Evolutionary conservation across 768 basidiomycete genomes (phyloP).

Genomic region (Termitomyces sp.): DNA sequence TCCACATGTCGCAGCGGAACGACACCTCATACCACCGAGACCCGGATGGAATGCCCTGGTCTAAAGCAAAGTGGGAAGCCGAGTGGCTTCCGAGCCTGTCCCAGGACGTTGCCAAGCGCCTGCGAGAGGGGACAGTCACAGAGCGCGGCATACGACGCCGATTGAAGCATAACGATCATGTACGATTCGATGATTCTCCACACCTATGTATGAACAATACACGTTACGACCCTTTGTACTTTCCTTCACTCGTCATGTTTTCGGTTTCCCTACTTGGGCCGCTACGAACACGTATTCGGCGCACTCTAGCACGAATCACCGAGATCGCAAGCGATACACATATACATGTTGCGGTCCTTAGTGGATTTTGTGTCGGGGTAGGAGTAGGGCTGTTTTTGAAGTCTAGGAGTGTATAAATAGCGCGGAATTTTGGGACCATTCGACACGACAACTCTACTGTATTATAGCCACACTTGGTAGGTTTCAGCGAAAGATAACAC

Average conservation of each 20-base stretch:
- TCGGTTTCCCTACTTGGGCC: constrained; percentile 59
- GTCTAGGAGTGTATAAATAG: not conserved
- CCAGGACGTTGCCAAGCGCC: constrained; percentile 49
- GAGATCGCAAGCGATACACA: constrained; percentile 20
- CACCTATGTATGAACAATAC: constrained; percentile 4
- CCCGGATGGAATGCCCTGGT: constrained; percentile 35
- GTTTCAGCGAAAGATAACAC: not conserved
- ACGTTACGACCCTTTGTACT: constrained; percentile 57
- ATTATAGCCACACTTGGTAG: not conserved
- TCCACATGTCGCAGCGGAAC: constrained; percentile 26
- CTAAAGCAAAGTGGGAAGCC: constrained; percentile 61
- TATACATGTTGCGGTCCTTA: constrained; percentile 28
- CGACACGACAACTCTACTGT: not conserved
- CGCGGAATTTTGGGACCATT: not conserved
- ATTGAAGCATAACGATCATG: not conserved
- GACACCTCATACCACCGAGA: constrained; percentile 13
- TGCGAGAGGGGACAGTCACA: constrained; percentile 34
- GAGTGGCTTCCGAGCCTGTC: constrained; percentile 62
- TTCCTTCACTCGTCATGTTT: constrained; percentile 58
- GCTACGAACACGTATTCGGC: constrained; percentile 22
- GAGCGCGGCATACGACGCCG: constrained; percentile 8
- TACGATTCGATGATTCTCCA: constrained; percentile 2
- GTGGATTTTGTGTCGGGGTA: constrained; percentile 36
- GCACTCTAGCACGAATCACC: constrained; percentile 17
- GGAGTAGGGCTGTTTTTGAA: constrained; percentile 26